Evolutionary conservation across 2,329 filamentous ascomycete genomes (phyloP).

Genomic region (Paecilomyces niveus): DNA sequence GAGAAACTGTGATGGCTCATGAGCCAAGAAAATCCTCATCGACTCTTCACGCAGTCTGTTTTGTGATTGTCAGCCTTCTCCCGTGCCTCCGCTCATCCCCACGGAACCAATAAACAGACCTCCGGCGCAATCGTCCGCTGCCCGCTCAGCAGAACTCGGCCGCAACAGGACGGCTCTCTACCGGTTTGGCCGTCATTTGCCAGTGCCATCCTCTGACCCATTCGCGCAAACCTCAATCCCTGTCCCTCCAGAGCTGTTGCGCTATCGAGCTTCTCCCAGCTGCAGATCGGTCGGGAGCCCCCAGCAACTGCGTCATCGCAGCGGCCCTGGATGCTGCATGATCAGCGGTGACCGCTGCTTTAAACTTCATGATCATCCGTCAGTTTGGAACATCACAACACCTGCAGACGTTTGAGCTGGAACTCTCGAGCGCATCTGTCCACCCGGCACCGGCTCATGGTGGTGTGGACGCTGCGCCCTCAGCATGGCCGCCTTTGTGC

Average conservation of each 20-base stretch:
- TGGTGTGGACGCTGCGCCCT: slow-evolving; percentile 29
- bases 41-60: not conserved
- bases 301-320: not conserved
- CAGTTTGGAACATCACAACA: not conserved
- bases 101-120: not conserved
- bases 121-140: not conserved
- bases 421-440: not conserved
- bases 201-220: not conserved
- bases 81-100: not conserved
- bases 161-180: not conserved
- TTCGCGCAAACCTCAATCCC: not conserved
- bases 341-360: not conserved
- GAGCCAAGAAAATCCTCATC: not conserved
- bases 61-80: not conserved
- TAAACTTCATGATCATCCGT: not conserved
- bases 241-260: not conserved
- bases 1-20: not conserved
- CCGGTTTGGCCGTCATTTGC: not conserved
- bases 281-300: not conserved
- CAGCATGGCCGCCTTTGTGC: slow-evolving; percentile 72
- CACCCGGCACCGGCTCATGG: slow-evolving; percentile 21
- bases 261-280: not conserved
- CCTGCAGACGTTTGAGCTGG: not conserved
- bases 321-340: not conserved
- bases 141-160: not conserved